phyloP scores from a whole-genome alignment of 2,329 filamentous ascomycete genomes.

The Aspergillus ochraceoroseus region DNA sequence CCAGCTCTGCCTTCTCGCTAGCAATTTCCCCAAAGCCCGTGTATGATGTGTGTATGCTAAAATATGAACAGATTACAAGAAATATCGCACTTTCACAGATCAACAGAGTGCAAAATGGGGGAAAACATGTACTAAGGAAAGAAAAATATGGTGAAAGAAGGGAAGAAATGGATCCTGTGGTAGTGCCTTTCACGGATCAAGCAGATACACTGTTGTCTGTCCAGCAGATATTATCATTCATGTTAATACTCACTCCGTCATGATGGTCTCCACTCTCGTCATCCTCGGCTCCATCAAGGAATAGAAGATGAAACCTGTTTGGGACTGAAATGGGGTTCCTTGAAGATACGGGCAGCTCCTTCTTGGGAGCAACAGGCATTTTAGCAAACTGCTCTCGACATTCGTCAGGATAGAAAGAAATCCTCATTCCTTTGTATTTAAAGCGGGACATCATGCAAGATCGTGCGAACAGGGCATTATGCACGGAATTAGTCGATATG shows the following conservation, averaged over 20 bases:
- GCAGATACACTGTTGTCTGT: conserved; percentile 17
- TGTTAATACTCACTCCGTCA: conserved; percentile 13
- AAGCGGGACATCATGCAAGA: conserved; percentile 68
- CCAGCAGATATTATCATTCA: conserved; percentile 17
- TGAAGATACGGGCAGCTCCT: conserved; percentile 24
- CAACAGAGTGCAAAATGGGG: conserved; percentile 1
- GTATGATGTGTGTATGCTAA: conserved; percentile 4
- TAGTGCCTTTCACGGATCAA: conserved; percentile 1
- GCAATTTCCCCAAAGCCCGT: conserved; percentile 4
- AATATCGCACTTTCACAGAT: not conserved
- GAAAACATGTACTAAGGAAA: not conserved
- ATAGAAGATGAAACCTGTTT: conserved; percentile 61
- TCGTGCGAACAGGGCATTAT: conserved; percentile 68
- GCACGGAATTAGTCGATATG: conserved; percentile 71
- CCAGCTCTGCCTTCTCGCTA: too few relatives aligned
- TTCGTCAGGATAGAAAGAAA: conserved; percentile 69
- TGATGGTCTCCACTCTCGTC: conserved; percentile 29
- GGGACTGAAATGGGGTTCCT: conserved; percentile 35
- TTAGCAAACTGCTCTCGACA: conserved; percentile 58
- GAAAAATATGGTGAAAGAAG: not conserved
- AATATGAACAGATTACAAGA: conserved; percentile 4
- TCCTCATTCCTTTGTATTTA: conserved; percentile 64
- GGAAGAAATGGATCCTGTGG: not conserved
- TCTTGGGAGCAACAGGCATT: conserved; percentile 30
- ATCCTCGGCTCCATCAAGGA: conserved; percentile 46